Evolutionary conservation across 352 stramenopile genomes (phyloP).

Genomic region (Phytophthora palmivora): DNA sequence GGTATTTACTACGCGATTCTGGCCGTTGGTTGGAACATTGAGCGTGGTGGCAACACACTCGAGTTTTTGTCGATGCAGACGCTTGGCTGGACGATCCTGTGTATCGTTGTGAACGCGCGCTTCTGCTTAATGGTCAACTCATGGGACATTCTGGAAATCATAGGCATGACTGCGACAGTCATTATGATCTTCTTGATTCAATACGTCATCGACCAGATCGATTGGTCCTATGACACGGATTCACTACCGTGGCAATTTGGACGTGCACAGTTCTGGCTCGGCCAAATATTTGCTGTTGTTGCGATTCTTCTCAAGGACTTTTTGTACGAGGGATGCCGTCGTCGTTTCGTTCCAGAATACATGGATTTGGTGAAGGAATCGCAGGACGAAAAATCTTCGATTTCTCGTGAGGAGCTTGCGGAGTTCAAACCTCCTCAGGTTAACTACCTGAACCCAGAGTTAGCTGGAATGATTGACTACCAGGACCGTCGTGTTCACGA

Average conservation of each 20-base stretch:
- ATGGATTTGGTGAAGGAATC: conserved; percentile 78
- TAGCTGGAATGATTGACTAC: conserved; percentile 84
- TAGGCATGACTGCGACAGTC: conserved; percentile 65
- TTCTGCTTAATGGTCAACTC: conserved; percentile 86
- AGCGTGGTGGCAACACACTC: conserved; percentile 60
- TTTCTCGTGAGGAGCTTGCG: conserved; percentile 51
- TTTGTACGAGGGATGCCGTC: conserved; percentile 68
- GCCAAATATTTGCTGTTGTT: conserved; percentile 73
- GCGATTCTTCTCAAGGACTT: conserved; percentile 76
- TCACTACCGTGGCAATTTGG: conserved; percentile 85
- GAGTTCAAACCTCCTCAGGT: conserved; percentile 56
- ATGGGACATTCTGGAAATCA: conserved; percentile 72
- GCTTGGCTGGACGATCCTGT: conserved; percentile 79
- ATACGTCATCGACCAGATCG: conserved; percentile 72
- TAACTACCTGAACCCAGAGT: conserved; percentile 70
- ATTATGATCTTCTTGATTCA: conserved; percentile 69
- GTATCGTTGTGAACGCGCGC: conserved; percentile 77
- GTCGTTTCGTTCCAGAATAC: conserved; percentile 74
- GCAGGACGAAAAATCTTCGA: conserved; percentile 30
- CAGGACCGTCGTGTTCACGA: conserved; percentile 73
- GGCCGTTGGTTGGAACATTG: conserved; percentile 57
- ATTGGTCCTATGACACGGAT: conserved; percentile 78
- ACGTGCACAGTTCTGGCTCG: conserved; percentile 72
- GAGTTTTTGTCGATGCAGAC: conserved; percentile 72
- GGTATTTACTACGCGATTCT: conserved; percentile 75